Evolutionary conservation across 768 basidiomycete species (phyloP).

Genomic region (Sistotremastrum niveocremeum): DNA sequence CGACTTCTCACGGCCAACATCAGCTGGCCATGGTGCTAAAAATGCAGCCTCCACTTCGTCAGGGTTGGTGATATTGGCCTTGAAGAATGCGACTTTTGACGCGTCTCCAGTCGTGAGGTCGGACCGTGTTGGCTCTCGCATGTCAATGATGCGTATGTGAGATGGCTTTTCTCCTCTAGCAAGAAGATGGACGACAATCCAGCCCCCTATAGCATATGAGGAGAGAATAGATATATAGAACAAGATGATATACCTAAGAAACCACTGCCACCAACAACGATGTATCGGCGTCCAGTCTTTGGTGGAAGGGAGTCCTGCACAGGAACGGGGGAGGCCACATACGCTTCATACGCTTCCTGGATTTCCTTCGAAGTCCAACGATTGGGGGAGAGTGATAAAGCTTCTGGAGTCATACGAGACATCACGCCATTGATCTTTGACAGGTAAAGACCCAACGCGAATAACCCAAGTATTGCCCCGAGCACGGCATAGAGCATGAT

Average conservation of each 20-base stretch:
- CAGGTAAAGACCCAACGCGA: conserved; percentile 22
- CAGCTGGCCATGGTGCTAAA: conserved; percentile 42
- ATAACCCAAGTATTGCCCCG: conserved; percentile 4
- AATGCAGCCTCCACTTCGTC: conserved; percentile 47
- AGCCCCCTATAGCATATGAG: conserved; percentile 52
- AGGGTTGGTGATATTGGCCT: conserved; percentile 44
- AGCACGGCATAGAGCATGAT: neutral
- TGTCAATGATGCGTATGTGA: conserved; percentile 52
- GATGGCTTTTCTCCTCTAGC: conserved; percentile 58
- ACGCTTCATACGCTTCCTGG: conserved; percentile 20
- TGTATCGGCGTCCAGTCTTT: conserved; percentile 61
- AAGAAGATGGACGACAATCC: conserved; percentile 58
- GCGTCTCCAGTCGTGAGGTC: conserved; percentile 43
- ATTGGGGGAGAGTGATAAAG: conserved; percentile 33
- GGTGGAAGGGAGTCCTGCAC: conserved; percentile 40
- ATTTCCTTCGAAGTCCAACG: conserved; percentile 35
- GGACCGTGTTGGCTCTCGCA: conserved; percentile 42
- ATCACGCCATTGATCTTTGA: conserved; percentile 43
- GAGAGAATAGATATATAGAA: neutral
- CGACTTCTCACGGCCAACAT: neutral
- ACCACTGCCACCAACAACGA: conserved; percentile 63
- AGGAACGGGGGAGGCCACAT: conserved; percentile 20
- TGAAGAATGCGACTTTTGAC: conserved; percentile 39
- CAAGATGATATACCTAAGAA: neutral
- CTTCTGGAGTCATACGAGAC: conserved; percentile 33